These are phyloP conservation scores for Amanita muscaria DNA, from an alignment of 768 basidiomycete genomes.

Conservation along the genomic window DNA sequence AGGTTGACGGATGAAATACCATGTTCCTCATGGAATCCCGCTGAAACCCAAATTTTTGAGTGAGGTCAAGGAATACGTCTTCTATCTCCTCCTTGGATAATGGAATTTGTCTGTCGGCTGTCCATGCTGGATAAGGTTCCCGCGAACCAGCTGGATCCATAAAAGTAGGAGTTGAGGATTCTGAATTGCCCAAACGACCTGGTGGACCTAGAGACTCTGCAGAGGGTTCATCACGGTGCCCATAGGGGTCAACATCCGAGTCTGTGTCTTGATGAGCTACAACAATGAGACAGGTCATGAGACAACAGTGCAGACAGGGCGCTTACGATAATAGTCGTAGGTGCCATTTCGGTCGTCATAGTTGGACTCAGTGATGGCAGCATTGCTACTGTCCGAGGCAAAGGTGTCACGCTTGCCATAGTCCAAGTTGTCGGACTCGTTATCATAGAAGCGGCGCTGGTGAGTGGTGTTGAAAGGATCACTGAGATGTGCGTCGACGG, in stretches of 20 bases:
- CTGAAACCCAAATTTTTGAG: conserved; percentile 99
- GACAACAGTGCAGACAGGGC: conserved; percentile 3
- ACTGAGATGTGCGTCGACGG: conserved; percentile 48
- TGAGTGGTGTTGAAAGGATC: conserved; percentile 54
- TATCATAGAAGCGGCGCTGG: conserved; percentile 57
- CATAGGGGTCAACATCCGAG: conserved; percentile 71
- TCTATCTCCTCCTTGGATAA: conserved; percentile 99
- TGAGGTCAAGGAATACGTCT: conserved; percentile 93
- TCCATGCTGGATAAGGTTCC: conserved; percentile 95
- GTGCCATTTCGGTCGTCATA: conserved; percentile 59
- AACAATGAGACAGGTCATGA: conserved; percentile 16
- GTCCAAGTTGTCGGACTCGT: conserved; percentile 65
- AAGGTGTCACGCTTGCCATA: conserved; percentile 59
- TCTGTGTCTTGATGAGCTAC: conserved; percentile 76
- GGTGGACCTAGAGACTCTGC: conserved; percentile 66
- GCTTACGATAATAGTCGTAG: conserved; percentile 59
- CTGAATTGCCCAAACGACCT: conserved; percentile 47
- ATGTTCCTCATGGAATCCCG: conserved; percentile 93
- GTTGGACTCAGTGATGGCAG: conserved; percentile 47
- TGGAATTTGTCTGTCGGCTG: conserved; percentile 85
- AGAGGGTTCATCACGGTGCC: conserved; percentile 61
- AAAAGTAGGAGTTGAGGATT: conserved; percentile 68
- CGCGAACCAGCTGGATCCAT: conserved; percentile 55
- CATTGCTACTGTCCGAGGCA: conserved; percentile 62
- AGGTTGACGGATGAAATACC: conserved; percentile 35